These are phyloP conservation scores for Arthrobotrys megalospora DNA, from an alignment of 2,329 filamentous ascomycete genomes.

Conservation along the genomic window DNA sequence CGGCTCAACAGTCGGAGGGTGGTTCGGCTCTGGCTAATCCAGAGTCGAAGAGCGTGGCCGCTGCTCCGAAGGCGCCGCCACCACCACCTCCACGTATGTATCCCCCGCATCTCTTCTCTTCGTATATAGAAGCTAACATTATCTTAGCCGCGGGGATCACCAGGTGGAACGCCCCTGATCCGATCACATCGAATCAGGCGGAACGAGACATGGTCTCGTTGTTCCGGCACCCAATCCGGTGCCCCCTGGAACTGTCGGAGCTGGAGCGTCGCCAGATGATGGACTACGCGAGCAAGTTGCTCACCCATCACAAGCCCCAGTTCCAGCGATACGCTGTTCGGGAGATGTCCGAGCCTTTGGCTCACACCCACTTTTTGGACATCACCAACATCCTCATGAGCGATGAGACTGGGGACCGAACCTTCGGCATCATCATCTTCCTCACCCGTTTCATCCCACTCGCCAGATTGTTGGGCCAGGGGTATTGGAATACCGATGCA, in stretches of 20 bases:
- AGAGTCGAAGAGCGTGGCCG: neutral
- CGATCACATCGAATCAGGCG: neutral
- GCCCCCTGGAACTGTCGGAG: neutral
- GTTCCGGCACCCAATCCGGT: slow-evolving; percentile 28
- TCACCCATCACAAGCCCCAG: slow-evolving; percentile 29
- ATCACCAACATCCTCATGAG: slow-evolving; percentile 9
- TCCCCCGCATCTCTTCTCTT: neutral
- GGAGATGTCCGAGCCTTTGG: slow-evolving; percentile 25
- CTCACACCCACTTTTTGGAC: slow-evolving; percentile 36
- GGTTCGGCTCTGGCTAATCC: neutral
- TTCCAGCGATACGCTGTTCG: slow-evolving; percentile 34
- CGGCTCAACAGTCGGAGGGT: neutral
- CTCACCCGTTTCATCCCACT: slow-evolving; percentile 40
- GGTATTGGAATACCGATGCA: slow-evolving; percentile 2
- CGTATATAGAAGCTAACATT: neutral
- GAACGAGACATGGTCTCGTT: slow-evolving; percentile 41
- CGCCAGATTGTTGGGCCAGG: slow-evolving; percentile 30
- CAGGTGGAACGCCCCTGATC: slow-evolving; percentile 21
- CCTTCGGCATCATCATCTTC: slow-evolving; percentile 22
- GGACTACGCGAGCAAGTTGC: slow-evolving; percentile 26
- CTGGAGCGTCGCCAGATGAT: slow-evolving; percentile 46
- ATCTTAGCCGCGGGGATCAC: neutral
- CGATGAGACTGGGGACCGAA: slow-evolving; percentile 3
- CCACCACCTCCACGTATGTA: neutral
- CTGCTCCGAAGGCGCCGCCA: slow-evolving; percentile 3